Evolutionary conservation across 208 protist genomes (phyloP), one percentile per base, ranked within the genome.

Genomic region (Leishmania tropica): DNA sequence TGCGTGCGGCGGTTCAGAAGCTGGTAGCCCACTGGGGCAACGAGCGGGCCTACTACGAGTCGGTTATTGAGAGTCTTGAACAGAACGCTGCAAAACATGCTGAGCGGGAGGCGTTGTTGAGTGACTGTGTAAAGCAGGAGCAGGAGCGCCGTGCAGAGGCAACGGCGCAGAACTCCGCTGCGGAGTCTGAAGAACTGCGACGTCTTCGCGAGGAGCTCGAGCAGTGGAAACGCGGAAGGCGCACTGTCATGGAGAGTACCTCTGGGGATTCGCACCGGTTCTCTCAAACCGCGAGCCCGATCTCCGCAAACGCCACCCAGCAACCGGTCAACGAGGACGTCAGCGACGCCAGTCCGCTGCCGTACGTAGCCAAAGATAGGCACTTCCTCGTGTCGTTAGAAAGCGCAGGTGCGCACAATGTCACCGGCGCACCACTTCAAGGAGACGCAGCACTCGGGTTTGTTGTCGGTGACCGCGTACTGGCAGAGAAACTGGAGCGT

Each of bases 21-120:
- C 62, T 83, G 21, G 31, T 82, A 35, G 54, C 47, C 1, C 68
- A 81, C 8, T 85, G 79, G 86, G 19, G 76, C 1, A 72, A 81
- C 28, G 88, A 89, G 75, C 48, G 83, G 5, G 3, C 24, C 35
- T 48, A 35, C 58, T 81, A 88, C 64, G 81, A 92, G 76, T 24
- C 68, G 2, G 4, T 74, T 24, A 79, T 89, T 35, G 76, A 81
- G n/a, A 62, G 65, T 31, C 78, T 92, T 31, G 83, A 89, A 58
- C 15, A 28, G 11, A 72, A 65, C 45, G 65, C 83, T 17, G n/a
- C 48, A 21, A 76, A 48, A 31, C 78, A 86, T 21, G 74, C 83
- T 11, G 83, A 89, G 54, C 75, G 75, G 5, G 83, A 86, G 78
- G 67, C 53, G 17, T 64, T 85, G 53, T 58, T 88, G 58, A 65